A percentile compares a stretch with the other conserved stretches of the same genome.
phyloP scores from a whole-genome alignment of 2,329 filamentous ascomycete genomes.

The Fusarium equiseti region DNA sequence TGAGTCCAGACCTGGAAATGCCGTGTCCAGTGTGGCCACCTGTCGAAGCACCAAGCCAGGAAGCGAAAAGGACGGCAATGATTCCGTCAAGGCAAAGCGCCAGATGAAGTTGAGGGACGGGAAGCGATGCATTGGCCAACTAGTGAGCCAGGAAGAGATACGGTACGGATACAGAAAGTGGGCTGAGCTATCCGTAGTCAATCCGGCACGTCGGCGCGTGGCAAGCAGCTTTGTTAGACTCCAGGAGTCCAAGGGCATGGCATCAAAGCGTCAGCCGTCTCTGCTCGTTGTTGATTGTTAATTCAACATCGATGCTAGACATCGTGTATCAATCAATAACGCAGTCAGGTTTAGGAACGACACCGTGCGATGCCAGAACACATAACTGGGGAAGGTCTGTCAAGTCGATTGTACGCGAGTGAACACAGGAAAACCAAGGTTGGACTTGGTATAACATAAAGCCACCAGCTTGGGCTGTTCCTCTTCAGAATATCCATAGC shows the following conservation, averaged over 20 bases:
- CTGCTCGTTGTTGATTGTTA: constrained; percentile 7
- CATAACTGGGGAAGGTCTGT: neutral
- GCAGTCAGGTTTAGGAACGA: constrained; percentile 3
- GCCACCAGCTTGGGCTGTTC: neutral
- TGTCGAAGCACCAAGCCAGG: constrained; percentile 15
- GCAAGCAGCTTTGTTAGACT: constrained; percentile 40
- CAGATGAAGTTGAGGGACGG: constrained; percentile 25
- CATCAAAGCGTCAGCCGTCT: constrained; percentile 39
- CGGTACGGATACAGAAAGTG: constrained; percentile 35
- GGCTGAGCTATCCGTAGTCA: constrained; percentile 32
- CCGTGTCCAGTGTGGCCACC: constrained; percentile 13
- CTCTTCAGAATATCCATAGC: constrained; percentile 5
- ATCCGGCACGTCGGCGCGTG: constrained; percentile 27
- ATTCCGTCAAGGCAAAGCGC: constrained; percentile 13
- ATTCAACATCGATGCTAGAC: constrained; percentile 8
- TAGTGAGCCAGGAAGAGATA: constrained; percentile 23
- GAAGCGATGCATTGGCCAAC: constrained; percentile 41
- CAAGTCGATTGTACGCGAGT: constrained; percentile 19
- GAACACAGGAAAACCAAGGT: constrained; percentile 18
- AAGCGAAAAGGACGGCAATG: constrained; percentile 17
- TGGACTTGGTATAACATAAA: neutral
- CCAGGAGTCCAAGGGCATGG: constrained; percentile 2
- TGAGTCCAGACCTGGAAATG: constrained; percentile 6
- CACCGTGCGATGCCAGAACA: constrained; percentile 5
- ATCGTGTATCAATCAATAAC: constrained; percentile 25